Base-by-base conservation (phyloP, 75 land plant species). In the Ceratopteris richardii region DNA sequence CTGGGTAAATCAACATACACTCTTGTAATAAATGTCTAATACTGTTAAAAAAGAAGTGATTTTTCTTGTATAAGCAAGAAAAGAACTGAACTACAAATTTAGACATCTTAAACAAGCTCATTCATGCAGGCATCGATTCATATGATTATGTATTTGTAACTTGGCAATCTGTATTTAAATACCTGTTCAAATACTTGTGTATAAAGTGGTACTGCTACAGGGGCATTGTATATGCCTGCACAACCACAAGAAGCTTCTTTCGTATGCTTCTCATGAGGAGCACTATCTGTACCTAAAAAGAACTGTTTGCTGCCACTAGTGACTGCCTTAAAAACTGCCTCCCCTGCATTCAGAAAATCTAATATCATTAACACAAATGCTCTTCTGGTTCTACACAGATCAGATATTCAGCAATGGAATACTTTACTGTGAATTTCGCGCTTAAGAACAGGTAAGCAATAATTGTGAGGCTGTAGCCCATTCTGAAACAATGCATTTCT, bases 271-370 rank as follows among this genome's bases (percentile, higher is more conserved):
- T 92, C 95, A 71, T 92, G 95, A 25, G 98, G 98, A 44, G 98
- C 98, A 66, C 90, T 88, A 61, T 92, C 98, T 18, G 95, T 92
- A 20, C 98, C 95, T 37, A 92, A 78, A 65, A 92, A 92, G 63
- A 75, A 92, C 42, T 40, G 70, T 40, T 56, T 85, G 71, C 82
- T 92, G 54, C 98, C 98, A 70, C 90, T 88, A 52, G 95, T 92
- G 7, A 85, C 90, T 46, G 98, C 98, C 53, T 76, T 56, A 11
- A 92, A 77, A 61, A 92, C 58, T 7, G 95, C 94, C 72, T 80
- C 75, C 70, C 98, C 98, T 88, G 56, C 20, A 77, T 21, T 33
- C 46, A 58, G 29, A 46, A 5, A 17, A 14, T 46, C 17, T 20
- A 14, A 46, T 5, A 3, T 14, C 48, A 46, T 7, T n/a, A 18